Percentiles rank a stretch among this genome's conserved stretches.
These are phyloP conservation scores for Grigorovia yakushimaensis DNA, from an alignment of 805 yeast genomes.

Conservation along the genomic window DNA sequence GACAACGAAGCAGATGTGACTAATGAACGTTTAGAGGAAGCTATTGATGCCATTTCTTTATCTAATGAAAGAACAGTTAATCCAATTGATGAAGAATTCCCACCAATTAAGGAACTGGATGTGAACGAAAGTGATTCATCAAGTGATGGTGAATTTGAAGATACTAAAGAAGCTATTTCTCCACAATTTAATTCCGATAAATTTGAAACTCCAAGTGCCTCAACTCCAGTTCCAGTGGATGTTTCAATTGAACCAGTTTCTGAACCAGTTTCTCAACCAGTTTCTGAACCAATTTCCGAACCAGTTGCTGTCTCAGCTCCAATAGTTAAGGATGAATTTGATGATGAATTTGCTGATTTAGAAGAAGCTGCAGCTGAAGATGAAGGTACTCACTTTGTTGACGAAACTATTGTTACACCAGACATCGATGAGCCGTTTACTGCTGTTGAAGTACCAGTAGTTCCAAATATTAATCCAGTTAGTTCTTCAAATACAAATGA, in stretches of 20 bases:
- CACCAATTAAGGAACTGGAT: conserved; percentile 50
- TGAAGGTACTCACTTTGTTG: conserved; percentile 20
- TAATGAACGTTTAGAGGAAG: conserved; percentile 2
- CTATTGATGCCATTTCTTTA: conserved; percentile 6
- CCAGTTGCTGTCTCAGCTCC: conserved; percentile 7
- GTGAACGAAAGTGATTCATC: conserved; percentile 43
- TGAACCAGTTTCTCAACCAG: conserved; percentile 12
- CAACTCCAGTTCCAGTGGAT: neutral
- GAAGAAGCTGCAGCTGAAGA: conserved; percentile 37
- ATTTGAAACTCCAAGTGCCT: neutral
- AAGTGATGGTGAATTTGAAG: conserved; percentile 29
- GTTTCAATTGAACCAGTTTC: neutral
- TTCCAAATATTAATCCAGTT: neutral
- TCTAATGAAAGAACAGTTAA: conserved; percentile 8
- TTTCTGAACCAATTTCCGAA: conserved; percentile 3
- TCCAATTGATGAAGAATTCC: conserved; percentile 40
- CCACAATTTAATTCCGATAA: conserved; percentile 2
- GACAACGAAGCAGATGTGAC: conserved; percentile 3
- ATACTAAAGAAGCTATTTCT: conserved; percentile 8
- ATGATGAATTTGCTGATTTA: conserved; percentile 36
- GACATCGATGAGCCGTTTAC: conserved; percentile 14
- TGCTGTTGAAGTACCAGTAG: neutral
- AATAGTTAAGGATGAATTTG: conserved; percentile 24
- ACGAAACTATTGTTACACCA: neutral
- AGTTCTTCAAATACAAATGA: conserved; percentile 1